These are phyloP conservation scores for Thelephora ganbajun DNA, from an alignment of 768 basidiomycete genomes.

Conservation along the genomic window DNA sequence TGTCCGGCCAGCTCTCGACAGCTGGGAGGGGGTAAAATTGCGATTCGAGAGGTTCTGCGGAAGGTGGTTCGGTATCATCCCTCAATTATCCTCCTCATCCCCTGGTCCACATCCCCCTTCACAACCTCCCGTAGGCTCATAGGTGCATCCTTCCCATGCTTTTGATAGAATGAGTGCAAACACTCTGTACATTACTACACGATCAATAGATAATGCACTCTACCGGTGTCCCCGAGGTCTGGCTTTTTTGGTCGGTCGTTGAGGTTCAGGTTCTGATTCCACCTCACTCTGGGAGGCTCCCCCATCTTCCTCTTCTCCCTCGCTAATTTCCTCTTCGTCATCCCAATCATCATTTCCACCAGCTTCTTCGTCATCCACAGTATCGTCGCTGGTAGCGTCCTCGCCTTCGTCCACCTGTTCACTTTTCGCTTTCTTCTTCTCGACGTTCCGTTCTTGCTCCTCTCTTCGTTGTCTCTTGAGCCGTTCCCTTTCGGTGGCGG, in stretches of 20 bases:
- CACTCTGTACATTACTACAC: background rate
- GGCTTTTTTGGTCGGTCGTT: slow-evolving; percentile 39
- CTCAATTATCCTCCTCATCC: slow-evolving; percentile 3
- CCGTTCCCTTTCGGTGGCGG: slow-evolving; percentile 67
- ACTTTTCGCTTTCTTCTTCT: slow-evolving; percentile 58
- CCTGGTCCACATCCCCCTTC: background rate
- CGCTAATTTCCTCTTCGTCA: slow-evolving; percentile 52
- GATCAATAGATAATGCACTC: background rate
- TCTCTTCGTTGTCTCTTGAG: slow-evolving; percentile 65
- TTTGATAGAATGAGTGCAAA: background rate
- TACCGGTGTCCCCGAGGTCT: slow-evolving; percentile 36
- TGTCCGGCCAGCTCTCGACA: slow-evolving; percentile 86
- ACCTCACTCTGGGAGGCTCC: slow-evolving; percentile 33
- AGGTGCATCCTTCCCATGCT: background rate
- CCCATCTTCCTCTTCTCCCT: slow-evolving; percentile 28
- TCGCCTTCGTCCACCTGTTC: slow-evolving; percentile 33
- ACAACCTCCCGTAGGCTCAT: background rate
- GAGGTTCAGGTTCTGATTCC: slow-evolving; percentile 24
- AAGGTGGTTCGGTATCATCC: slow-evolving; percentile 15
- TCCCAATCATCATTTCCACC: slow-evolving; percentile 29
- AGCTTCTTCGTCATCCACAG: slow-evolving; percentile 21
- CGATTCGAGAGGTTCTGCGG: slow-evolving; percentile 46
- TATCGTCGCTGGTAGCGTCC: slow-evolving; percentile 19
- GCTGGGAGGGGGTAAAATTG: slow-evolving; percentile 88
- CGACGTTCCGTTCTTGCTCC: slow-evolving; percentile 87